phyloP scores from a whole-genome alignment of 768 basidiomycete species.

The Cyclocybe aegerita region DNA sequence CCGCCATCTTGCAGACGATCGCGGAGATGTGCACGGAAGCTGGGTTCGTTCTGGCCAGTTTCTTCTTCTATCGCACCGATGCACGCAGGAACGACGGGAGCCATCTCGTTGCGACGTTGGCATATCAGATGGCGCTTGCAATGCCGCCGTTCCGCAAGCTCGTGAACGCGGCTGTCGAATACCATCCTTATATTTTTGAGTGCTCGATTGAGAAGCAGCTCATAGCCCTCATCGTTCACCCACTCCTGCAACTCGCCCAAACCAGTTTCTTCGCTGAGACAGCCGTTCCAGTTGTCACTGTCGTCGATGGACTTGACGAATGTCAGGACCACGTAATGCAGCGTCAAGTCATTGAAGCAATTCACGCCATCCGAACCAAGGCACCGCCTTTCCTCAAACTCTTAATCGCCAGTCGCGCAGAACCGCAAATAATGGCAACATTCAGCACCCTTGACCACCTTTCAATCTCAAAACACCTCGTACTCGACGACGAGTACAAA shows the following conservation, averaged over 20 bases:
- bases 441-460: background rate
- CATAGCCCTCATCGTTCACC: conserved; percentile 8
- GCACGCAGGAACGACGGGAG: conserved; percentile 1
- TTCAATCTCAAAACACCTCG: background rate
- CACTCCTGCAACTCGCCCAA: background rate
- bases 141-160: background rate
- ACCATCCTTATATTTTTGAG: conserved; percentile 6
- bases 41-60: conserved; percentile 4
- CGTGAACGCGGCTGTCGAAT: background rate
- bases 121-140: conserved; percentile 8
- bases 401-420: conserved; percentile 12
- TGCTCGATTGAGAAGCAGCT: conserved; percentile 4
- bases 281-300: background rate
- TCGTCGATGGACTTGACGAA: conserved; percentile 21
- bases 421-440: conserved; percentile 1
- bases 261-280: background rate
- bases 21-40: conserved; percentile 4
- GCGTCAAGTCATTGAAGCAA: conserved; percentile 1
- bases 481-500: conserved; percentile 4
- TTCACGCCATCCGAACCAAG: background rate
- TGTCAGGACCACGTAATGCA: conserved; percentile 9
- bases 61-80: conserved; percentile 13
- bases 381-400: background rate
- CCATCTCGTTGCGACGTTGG: conserved; percentile 10
- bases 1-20: conserved; percentile 13